Base-by-base conservation (phyloP, 495 filamentous ascomycete species). In the Aspergillus conjunctus region DNA sequence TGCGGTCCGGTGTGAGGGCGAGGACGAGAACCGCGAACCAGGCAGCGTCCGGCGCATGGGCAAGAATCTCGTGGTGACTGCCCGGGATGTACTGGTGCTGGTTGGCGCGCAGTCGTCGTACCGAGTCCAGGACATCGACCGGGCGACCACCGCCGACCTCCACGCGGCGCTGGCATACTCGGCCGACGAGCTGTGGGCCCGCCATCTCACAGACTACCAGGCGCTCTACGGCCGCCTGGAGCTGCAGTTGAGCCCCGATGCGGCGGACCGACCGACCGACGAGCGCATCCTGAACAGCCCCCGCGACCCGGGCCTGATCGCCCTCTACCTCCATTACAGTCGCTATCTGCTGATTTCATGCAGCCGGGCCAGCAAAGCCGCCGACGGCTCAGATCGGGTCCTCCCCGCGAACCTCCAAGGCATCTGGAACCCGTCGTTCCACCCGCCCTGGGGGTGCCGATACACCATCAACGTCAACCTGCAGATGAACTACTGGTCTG, bases 401-500 rank as follows among this genome's bases (percentile, higher is more conserved):
- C 68, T 86, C 4, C 83, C 85, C n/a, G 80, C 82, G 17, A 86
- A 81, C 39, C 71, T 85, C 1, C 84, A 87, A 64, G 83, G 82
- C 6, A 75, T 85, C 41, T 86, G 81, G 84, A 85, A 86, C 51
- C 66, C 74, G 15, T 71, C 72, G 26, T 82, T 79, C 56, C 66
- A 66, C 49, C 77, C 81, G 0, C 69, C 80, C 14, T 87, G 82
- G 83, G 79, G 78, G 18, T 74, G 75, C 51, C 84, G 81, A 53
- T 86, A 77, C 65, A 86, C 83, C 4, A 80, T 81, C 52, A 86
- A 86, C 60, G 79, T 84, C 68, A 86, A 87, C 52, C 71, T 78
- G 0, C 73, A 86, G 66, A 87, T 86, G 83, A 87, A 86, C 70
- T 85, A 86, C 66, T 85, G 83, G 82, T 75, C 72, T 3, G 74